phyloP scores from a whole-genome alignment of 805 yeast species.

The Zygosaccharomyces bisporus region DNA sequence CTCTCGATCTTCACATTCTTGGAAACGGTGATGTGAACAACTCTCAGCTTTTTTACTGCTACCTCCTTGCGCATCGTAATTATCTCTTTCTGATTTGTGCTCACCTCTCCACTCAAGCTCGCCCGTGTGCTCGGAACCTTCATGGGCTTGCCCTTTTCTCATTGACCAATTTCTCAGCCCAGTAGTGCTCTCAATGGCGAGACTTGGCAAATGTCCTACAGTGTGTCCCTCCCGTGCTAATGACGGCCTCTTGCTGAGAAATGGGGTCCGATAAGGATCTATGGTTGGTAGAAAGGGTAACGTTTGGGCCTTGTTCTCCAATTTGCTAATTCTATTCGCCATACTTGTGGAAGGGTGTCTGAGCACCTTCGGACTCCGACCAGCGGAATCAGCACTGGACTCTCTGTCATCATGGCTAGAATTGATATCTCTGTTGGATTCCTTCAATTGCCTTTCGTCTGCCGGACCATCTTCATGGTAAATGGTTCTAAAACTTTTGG shows the following conservation, averaged over 20 bases:
- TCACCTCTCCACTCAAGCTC: too few relatives aligned
- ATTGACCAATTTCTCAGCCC: background rate
- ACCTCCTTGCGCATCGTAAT: background rate
- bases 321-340: background rate
- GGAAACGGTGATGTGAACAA: too few relatives aligned
- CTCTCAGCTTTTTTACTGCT: background rate
- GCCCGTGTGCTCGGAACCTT: background rate
- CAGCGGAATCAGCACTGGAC: background rate
- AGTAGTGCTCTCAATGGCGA: background rate
- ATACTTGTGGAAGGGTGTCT: slow-evolving; percentile 3
- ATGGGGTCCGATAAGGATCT: background rate
- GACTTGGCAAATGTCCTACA: background rate
- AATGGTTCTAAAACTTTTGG: slow-evolving; percentile 14
- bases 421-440: background rate
- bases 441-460: background rate
- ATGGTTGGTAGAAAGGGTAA: background rate
- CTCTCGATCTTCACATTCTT: background rate
- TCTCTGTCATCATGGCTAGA: background rate
- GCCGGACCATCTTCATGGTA: slow-evolving; percentile 6
- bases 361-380: background rate
- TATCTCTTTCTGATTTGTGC: background rate
- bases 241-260: background rate
- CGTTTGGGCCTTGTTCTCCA: background rate
- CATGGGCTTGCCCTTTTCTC: background rate
- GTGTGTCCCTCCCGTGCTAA: background rate